A percentile compares a stretch with the other conserved stretches of the same genome.
Evolutionary conservation across 2,329 filamentous ascomycete species (phyloP).

Genomic region (Herpotrichia juniperi): DNA sequence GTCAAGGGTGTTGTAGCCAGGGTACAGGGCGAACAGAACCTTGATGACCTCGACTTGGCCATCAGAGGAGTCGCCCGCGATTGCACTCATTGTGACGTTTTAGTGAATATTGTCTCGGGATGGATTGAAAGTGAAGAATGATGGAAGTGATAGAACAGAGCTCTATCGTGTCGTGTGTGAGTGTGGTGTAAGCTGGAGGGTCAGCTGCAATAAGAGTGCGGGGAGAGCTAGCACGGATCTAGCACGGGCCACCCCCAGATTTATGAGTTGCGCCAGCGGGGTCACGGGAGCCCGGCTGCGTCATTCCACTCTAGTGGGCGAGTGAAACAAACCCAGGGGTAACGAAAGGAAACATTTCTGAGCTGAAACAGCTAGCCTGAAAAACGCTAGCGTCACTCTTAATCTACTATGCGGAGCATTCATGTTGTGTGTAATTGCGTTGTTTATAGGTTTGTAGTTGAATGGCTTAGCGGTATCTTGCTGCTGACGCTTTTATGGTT

Average conservation of each 20-base stretch:
- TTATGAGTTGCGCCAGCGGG: background rate
- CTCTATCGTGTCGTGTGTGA: constrained; percentile 4
- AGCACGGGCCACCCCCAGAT: constrained; percentile 1
- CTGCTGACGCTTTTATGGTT: no score
- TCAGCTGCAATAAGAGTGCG: constrained; percentile 4
- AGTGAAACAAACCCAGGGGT: background rate
- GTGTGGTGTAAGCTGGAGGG: background rate
- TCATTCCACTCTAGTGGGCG: background rate
- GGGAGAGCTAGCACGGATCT: background rate
- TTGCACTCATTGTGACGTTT: constrained; percentile 48
- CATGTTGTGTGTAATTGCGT: no score
- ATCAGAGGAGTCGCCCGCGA: constrained; percentile 42
- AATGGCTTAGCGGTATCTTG: no score
- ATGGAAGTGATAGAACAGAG: background rate
- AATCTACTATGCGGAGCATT: background rate
- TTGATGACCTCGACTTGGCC: constrained; percentile 64
- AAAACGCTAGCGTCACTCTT: background rate
- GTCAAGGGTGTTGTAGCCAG: constrained; percentile 63
- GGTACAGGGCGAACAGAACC: constrained; percentile 65
- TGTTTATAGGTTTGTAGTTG: no score
- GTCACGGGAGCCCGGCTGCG: constrained; percentile 3
- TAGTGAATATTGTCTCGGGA: background rate
- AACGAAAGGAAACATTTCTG: background rate
- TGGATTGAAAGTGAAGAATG: background rate
- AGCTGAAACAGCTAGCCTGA: background rate